These are phyloP conservation scores for Phytophthora citrophthora DNA, from an alignment of 352 stramenopile species.

Conservation along the genomic window DNA sequence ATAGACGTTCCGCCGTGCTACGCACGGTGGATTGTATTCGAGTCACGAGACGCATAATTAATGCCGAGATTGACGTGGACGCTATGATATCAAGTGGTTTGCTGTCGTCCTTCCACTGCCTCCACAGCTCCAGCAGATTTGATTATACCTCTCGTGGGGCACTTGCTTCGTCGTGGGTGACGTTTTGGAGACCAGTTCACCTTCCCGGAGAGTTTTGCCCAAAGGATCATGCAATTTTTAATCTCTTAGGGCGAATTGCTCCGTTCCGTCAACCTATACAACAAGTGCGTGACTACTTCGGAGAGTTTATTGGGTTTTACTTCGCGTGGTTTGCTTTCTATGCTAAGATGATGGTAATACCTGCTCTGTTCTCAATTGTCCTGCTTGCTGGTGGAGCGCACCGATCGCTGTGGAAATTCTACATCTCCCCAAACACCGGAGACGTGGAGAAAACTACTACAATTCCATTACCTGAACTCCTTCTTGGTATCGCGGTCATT, in stretches of 20 bases:
- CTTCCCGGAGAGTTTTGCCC: conserved; percentile 49
- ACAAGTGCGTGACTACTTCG: conserved; percentile 86
- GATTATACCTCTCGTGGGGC: conserved; percentile 41
- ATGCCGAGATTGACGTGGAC: conserved; percentile 55
- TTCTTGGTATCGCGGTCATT: conserved; percentile 41
- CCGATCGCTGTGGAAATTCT: conserved; percentile 41
- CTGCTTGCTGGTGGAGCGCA: conserved; percentile 29
- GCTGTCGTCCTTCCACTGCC: conserved; percentile 39
- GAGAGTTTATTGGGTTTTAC: conserved; percentile 89
- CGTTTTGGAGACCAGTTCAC: conserved; percentile 57
- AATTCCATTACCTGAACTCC: conserved; percentile 11
- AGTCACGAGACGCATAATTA: conserved; percentile 49
- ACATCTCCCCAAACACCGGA: conserved; percentile 11
- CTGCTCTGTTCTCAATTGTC: conserved; percentile 42
- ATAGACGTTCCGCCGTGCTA: conserved; percentile 58
- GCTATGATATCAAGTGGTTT: conserved; percentile 35
- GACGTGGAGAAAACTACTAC: conserved; percentile 6
- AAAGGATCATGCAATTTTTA: conserved; percentile 46
- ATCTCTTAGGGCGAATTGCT: conserved; percentile 39
- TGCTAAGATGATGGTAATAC: conserved; percentile 67
- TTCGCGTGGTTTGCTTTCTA: conserved; percentile 91
- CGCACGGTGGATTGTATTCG: conserved; percentile 68
- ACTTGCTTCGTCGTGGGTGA: conserved; percentile 55
- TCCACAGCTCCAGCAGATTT: conserved; percentile 68
- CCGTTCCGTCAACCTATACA: conserved; percentile 82